Percentiles rank a stretch among this genome's conserved stretches.
These are phyloP conservation scores for Huiozyma sinensis DNA, from an alignment of 805 yeast genomes.

Conservation along the genomic window DNA sequence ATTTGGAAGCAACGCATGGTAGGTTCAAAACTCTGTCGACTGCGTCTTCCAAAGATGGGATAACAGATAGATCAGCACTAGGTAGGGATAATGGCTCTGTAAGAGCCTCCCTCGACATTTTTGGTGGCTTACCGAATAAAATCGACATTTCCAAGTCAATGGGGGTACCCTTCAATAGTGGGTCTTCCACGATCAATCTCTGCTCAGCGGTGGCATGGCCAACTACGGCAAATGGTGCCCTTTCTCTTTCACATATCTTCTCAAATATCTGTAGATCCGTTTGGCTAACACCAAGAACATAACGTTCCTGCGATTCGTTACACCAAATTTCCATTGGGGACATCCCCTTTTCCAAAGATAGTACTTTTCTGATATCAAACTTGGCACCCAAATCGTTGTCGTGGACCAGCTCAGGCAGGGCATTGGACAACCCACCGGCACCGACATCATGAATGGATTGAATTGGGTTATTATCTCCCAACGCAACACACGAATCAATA, in stretches of 20 bases:
- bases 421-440: slow-evolving; percentile 97
- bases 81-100: slow-evolving; percentile 48
- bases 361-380: slow-evolving; percentile 82
- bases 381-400: slow-evolving; percentile 92
- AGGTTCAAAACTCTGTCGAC: slow-evolving; percentile 71
- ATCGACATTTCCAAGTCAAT: slow-evolving; percentile 93
- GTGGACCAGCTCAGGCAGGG: slow-evolving; percentile 93
- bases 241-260: slow-evolving; percentile 82
- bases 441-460: slow-evolving; percentile 98
- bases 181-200: slow-evolving; percentile 71
- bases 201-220: slow-evolving; percentile 88
- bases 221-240: slow-evolving; percentile 92
- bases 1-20: slow-evolving; percentile 92
- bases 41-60: slow-evolving; percentile 47
- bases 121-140: slow-evolving; percentile 94
- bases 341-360: slow-evolving; percentile 93
- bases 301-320: slow-evolving; percentile 97
- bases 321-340: slow-evolving; percentile 99
- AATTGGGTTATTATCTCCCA: slow-evolving; percentile 69
- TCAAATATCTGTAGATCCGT: slow-evolving; percentile 62
- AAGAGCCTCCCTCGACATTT: slow-evolving; percentile 68
- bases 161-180: slow-evolving; percentile 68
- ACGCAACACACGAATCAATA: slow-evolving; percentile 82
- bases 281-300: slow-evolving; percentile 84
- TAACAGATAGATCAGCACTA: slow-evolving; percentile 27